Conservation (phyloP, 768 basidiomycete species). For the Brasilioporus rufonigricans region DNA sequence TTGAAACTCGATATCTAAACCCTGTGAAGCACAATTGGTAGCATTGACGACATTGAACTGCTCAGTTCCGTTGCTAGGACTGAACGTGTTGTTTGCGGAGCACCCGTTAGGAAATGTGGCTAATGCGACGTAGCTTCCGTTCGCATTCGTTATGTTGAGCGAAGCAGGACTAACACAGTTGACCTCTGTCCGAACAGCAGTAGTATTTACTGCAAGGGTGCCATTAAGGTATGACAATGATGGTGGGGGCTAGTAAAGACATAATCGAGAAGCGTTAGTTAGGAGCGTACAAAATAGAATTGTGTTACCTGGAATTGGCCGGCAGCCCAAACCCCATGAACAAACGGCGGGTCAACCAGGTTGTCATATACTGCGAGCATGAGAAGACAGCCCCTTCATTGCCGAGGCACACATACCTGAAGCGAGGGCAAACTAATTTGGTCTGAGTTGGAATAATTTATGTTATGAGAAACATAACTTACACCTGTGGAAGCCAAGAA, state of each 20-base stretch:
- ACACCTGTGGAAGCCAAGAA: constrained; percentile 63
- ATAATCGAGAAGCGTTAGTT: not conserved
- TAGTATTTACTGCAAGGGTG: constrained; percentile 49
- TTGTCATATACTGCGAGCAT: constrained; percentile 31
- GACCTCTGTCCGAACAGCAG: constrained; percentile 41
- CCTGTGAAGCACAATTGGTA: constrained; percentile 28
- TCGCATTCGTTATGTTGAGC: constrained; percentile 22
- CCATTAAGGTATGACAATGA: constrained; percentile 46
- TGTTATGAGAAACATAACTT: constrained; percentile 15
- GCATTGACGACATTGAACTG: constrained; percentile 52
- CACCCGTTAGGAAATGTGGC: constrained; percentile 54
- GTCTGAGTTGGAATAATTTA: not conserved
- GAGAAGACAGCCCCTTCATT: not conserved
- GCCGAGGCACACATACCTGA: constrained; percentile 18
- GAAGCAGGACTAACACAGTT: constrained; percentile 46
- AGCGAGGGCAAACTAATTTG: constrained; percentile 35
- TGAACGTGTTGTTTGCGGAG: constrained; percentile 34
- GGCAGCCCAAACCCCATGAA: constrained; percentile 50
- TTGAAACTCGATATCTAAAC: constrained; percentile 38
- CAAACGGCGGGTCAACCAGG: constrained; percentile 58
- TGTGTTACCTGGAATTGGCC: constrained; percentile 47
- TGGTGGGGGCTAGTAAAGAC: constrained; percentile 38
- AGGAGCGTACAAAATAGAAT: not conserved
- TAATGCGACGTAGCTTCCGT: constrained; percentile 36
- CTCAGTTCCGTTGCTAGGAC: constrained; percentile 34